Evolutionary conservation across 306 rosid genomes (phyloP).

Genomic region (Trichosanthes truncata): DNA sequence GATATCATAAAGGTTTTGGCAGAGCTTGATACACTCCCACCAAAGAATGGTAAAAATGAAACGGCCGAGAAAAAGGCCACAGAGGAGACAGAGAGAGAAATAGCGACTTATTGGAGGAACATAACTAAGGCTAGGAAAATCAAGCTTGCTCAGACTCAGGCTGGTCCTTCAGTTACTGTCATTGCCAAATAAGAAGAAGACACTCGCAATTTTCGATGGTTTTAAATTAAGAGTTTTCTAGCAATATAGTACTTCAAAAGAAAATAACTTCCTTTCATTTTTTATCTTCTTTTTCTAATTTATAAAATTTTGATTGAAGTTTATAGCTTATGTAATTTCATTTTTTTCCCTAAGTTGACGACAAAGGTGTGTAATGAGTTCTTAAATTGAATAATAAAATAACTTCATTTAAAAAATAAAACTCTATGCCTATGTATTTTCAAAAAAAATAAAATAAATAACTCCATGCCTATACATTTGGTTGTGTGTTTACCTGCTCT

Average conservation of each 20-base stretch:
- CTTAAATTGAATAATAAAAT: not conserved
- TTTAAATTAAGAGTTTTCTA: not conserved
- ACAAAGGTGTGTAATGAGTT: not conserved
- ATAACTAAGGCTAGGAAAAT: not conserved
- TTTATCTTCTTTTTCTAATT: not conserved
- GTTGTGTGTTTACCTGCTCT: no score
- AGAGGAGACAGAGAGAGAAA: not conserved
- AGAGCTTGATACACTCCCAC: conserved; percentile 9
- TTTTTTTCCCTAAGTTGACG: not conserved
- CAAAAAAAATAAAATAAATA: no score
- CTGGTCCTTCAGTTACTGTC: not conserved
- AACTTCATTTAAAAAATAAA: not conserved
- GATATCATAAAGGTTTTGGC: conserved; percentile 3
- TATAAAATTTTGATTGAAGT: not conserved
- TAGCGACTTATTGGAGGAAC: not conserved
- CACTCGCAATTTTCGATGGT: not conserved
- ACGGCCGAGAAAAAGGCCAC: not conserved
- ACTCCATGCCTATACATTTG: not conserved
- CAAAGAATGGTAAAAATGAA: not conserved
- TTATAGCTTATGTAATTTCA: not conserved
- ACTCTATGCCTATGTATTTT: not conserved
- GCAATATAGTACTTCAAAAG: no score
- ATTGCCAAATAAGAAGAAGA: not conserved
- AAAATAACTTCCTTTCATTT: not conserved
- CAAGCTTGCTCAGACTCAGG: not conserved